These are phyloP conservation scores for Podila epicladia DNA, from an alignment of 192 early-diverging fungal genomes.

Conservation along the genomic window DNA sequence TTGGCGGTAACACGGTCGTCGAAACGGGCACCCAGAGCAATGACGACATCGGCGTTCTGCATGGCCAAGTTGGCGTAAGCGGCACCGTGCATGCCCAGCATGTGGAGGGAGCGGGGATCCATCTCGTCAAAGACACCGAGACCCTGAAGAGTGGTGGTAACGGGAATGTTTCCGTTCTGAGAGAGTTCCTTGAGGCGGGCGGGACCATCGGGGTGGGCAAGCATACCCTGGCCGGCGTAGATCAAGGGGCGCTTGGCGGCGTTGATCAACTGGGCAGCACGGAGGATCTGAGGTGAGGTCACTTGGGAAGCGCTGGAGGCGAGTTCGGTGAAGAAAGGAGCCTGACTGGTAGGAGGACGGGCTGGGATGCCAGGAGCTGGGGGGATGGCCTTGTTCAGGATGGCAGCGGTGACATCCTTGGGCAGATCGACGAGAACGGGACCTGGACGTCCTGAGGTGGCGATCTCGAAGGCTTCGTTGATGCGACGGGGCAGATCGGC, in stretches of 20 bases:
- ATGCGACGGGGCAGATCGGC: slow-evolving; percentile 96
- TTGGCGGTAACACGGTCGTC: slow-evolving; percentile 98
- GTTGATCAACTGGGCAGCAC: slow-evolving; percentile 88
- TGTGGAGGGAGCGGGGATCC: slow-evolving; percentile 90
- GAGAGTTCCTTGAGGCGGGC: slow-evolving; percentile 84
- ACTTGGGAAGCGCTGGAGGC: slow-evolving; percentile 56
- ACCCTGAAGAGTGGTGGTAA: slow-evolving; percentile 96
- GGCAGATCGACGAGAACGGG: slow-evolving; percentile 98
- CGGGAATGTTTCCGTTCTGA: slow-evolving; percentile 91
- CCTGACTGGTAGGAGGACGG: slow-evolving; percentile 67
- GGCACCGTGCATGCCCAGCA: slow-evolving; percentile 99
- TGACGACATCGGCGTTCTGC: slow-evolving; percentile 94
- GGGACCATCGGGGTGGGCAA: slow-evolving; percentile 85
- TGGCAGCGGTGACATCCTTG: slow-evolving; percentile 95
- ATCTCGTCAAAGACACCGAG: slow-evolving; percentile 94
- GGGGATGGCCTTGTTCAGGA: slow-evolving; percentile 87
- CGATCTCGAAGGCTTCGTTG: slow-evolving; percentile 98
- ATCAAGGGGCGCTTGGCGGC: slow-evolving; percentile 90
- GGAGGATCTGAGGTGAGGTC: slow-evolving; percentile 61
- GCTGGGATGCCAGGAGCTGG: slow-evolving; percentile 76
- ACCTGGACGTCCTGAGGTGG: slow-evolving; percentile 93
- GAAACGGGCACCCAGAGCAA: slow-evolving; percentile 97
- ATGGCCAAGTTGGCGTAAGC: slow-evolving; percentile 99
- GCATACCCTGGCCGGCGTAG: slow-evolving; percentile 95
- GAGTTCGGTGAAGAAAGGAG: slow-evolving; percentile 34